Evolutionary conservation across 208 protist genomes (phyloP).

Genomic region (Leishmania arabica): DNA sequence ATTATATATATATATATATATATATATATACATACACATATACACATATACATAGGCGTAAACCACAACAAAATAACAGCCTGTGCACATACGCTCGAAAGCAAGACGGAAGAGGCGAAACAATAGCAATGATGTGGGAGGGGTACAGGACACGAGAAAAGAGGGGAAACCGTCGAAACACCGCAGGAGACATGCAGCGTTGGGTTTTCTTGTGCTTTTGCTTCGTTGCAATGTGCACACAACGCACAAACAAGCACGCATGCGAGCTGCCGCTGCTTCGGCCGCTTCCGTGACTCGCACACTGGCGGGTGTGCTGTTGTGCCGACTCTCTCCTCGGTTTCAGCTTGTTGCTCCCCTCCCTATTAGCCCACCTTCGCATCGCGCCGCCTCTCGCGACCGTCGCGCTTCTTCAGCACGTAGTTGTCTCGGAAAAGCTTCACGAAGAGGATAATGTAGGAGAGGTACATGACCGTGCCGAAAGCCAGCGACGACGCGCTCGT

Average conservation of each 20-base stretch:
- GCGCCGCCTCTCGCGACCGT: conserved; percentile 2
- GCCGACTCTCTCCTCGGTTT: not conserved
- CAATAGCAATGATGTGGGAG: too few relatives aligned
- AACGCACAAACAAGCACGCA: not conserved
- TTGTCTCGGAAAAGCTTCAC: conserved; percentile 62
- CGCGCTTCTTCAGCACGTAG: conserved; percentile 35
- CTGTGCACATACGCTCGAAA: not conserved
- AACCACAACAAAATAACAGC: not conserved
- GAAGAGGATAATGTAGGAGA: conserved; percentile 90
- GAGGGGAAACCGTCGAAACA: not conserved
- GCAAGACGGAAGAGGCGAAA: not conserved
- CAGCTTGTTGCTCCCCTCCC: not conserved
- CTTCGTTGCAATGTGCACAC: not conserved
- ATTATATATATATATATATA: not conserved
- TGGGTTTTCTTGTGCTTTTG: too few relatives aligned
- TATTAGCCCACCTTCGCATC: not conserved
- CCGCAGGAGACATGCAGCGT: not conserved
- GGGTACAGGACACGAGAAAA: not conserved
- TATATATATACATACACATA: not conserved
- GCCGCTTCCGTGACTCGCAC: not conserved
- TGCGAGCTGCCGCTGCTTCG: not conserved
- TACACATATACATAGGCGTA: not conserved
- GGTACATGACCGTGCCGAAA: conserved; percentile 89
- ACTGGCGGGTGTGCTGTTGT: not conserved
- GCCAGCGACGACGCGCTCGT: conserved; percentile 30